Conservation (phyloP, 2,329 filamentous ascomycete genomes). For the Blastomyces gilchristii region DNA sequence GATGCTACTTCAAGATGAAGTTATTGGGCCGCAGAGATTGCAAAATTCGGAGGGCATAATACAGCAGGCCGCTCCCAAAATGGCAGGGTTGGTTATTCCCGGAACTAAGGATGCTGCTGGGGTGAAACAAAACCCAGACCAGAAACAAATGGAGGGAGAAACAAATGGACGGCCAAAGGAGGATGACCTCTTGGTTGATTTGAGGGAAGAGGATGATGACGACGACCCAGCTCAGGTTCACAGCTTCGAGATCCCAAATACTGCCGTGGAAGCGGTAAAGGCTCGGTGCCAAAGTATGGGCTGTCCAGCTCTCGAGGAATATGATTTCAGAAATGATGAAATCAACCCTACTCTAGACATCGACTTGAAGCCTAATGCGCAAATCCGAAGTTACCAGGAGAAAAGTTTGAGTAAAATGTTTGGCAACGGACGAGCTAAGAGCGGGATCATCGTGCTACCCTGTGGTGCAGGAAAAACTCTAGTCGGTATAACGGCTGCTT, state of each 20-base stretch:
- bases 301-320: constrained; percentile 86
- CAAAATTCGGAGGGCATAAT: constrained; percentile 64
- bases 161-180: constrained; percentile 42
- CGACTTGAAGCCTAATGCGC: constrained; percentile 76
- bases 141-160: constrained; percentile 23
- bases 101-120: constrained; percentile 90
- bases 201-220: constrained; percentile 68
- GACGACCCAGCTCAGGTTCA: constrained; percentile 82
- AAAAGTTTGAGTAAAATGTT: constrained; percentile 99
- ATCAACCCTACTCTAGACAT: constrained; percentile 88
- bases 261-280: constrained; percentile 74
- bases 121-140: constrained; percentile 58
- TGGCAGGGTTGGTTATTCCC: constrained; percentile 80
- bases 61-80: constrained; percentile 71
- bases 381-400: constrained; percentile 91
- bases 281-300: constrained; percentile 80
- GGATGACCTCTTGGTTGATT: constrained; percentile 59
- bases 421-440: constrained; percentile 92
- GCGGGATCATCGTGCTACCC: constrained; percentile 91
- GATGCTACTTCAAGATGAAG: constrained; percentile 69
- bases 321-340: constrained; percentile 89
- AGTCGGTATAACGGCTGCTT: constrained; percentile 95
- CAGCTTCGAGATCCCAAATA: constrained; percentile 79
- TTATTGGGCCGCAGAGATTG: constrained; percentile 69
- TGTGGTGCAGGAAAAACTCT: constrained; percentile 96